phyloP scores from a whole-genome alignment of 2,329 filamentous ascomycete genomes.

The Cercospora beticola region DNA sequence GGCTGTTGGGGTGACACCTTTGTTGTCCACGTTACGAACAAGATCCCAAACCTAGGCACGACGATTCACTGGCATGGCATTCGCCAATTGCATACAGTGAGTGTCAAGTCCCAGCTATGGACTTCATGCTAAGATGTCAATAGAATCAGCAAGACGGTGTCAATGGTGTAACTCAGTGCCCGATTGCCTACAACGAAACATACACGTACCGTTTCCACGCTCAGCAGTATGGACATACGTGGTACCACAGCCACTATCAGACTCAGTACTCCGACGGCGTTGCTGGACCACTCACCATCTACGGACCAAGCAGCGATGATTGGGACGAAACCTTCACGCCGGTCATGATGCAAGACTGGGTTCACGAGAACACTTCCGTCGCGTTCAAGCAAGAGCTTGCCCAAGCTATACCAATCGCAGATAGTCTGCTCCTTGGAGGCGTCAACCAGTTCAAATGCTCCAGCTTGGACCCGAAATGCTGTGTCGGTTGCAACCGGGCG shows the following conservation, averaged over 20 bases:
- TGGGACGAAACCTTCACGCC: slow-evolving; percentile 39
- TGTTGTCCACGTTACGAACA: slow-evolving; percentile 39
- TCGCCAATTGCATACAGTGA: slow-evolving; percentile 48
- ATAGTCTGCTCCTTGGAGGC: slow-evolving; percentile 22
- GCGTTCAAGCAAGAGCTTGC: slow-evolving; percentile 29
- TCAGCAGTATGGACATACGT: slow-evolving; percentile 35
- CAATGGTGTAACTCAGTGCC: slow-evolving; percentile 59
- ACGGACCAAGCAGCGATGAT: slow-evolving; percentile 40
- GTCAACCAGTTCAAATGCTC: slow-evolving; percentile 22
- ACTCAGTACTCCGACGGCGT: slow-evolving; percentile 45
- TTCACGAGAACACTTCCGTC: slow-evolving; percentile 20
- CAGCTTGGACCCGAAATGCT: slow-evolving; percentile 21
- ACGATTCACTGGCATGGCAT: slow-evolving; percentile 56
- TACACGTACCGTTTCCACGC: slow-evolving; percentile 45
- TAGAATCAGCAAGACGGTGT: slow-evolving; percentile 53
- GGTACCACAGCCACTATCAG: slow-evolving; percentile 38
- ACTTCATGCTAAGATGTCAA: no score
- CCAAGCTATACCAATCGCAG: slow-evolving; percentile 34
- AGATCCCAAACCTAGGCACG: slow-evolving; percentile 49
- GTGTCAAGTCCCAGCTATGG: background rate
- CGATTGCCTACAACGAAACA: slow-evolving; percentile 59
- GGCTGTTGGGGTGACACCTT: slow-evolving; percentile 39
- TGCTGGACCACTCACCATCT: slow-evolving; percentile 42
- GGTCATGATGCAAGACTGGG: slow-evolving; percentile 28
- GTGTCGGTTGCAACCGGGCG: slow-evolving; percentile 11